A percentile compares a stretch with the other conserved stretches of the same genome.
phyloP scores from a whole-genome alignment of 805 yeast genomes.

The Ogataea sp. region DNA sequence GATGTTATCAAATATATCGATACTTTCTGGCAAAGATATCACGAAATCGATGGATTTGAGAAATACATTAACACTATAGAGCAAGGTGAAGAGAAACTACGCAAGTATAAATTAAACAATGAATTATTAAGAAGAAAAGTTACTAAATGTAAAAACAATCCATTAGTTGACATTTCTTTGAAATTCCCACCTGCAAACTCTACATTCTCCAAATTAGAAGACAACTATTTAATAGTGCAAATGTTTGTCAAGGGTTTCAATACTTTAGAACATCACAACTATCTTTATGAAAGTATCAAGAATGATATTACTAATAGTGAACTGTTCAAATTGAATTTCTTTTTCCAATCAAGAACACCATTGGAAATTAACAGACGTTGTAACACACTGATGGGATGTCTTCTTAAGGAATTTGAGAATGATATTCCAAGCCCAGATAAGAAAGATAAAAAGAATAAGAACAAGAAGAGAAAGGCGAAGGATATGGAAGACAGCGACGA shows the following conservation, averaged over 20 bases:
- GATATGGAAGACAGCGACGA: too few species aligned
- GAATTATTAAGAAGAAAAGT: constrained; percentile 75
- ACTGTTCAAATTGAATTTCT: constrained; percentile 80
- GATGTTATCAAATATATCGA: constrained; percentile 73
- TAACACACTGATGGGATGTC: constrained; percentile 63
- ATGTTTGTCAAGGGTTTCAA: constrained; percentile 77
- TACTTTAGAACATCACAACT: constrained; percentile 37
- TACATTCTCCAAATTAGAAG: constrained; percentile 65
- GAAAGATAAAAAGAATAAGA: background rate
- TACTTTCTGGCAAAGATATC: constrained; percentile 73
- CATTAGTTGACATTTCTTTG: constrained; percentile 69
- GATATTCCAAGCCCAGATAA: background rate
- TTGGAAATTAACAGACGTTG: constrained; percentile 79
- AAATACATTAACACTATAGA: constrained; percentile 75
- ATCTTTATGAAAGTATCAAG: constrained; percentile 68
- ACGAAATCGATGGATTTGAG: constrained; percentile 84
- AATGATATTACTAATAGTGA: constrained; percentile 37
- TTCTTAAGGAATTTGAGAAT: constrained; percentile 60
- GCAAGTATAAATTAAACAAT: constrained; percentile 58
- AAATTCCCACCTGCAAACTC: constrained; percentile 51
- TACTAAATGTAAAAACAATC: constrained; percentile 53
- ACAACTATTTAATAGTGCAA: constrained; percentile 76
- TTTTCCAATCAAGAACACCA: constrained; percentile 71
- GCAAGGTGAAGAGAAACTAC: constrained; percentile 78
- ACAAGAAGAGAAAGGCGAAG: background rate